These are phyloP conservation scores for Gracilaria domingensis DNA, from an alignment of 23 red algal species.

Conservation along the genomic window DNA sequence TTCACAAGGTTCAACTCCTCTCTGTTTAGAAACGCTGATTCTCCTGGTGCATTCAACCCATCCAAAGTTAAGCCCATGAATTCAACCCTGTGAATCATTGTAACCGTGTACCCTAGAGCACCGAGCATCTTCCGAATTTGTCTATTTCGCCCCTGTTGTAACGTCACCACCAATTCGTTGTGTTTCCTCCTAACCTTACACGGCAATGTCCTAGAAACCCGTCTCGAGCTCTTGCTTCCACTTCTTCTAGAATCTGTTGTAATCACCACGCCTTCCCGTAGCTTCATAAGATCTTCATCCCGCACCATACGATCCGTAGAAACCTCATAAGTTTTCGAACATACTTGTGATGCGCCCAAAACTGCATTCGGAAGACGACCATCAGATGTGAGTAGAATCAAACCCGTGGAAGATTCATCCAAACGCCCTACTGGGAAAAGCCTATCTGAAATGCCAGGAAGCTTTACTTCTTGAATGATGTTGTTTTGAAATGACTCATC, in stretches of 20 bases:
- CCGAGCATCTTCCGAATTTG: constrained; percentile 81
- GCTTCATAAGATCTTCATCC: constrained; percentile 35
- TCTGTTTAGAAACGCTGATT: constrained; percentile 6
- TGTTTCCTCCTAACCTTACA: constrained; percentile 31
- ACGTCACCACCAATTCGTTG: constrained; percentile 24
- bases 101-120: constrained; percentile 63
- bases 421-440: constrained; percentile 74
- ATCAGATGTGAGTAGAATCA: constrained; percentile 74
- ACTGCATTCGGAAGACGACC: constrained; percentile 64
- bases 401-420: constrained; percentile 67
- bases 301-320: constrained; percentile 33
- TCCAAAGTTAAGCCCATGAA: constrained; percentile 75
- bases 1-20: constrained; percentile 56
- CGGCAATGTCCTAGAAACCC: constrained; percentile 42
- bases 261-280: constrained; percentile 64
- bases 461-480: constrained; percentile 41
- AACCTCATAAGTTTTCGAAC: constrained; percentile 64
- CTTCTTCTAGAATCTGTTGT: constrained; percentile 32
- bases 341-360: constrained; percentile 18
- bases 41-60: constrained; percentile 49
- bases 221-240: constrained; percentile 6
- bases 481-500: constrained; percentile 43
- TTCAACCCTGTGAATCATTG: constrained; percentile 63
- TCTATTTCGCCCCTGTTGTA: constrained; percentile 72
- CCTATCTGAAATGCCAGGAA: constrained; percentile 36